These are phyloP conservation scores for Lodderomyces metapsilosis DNA, from an alignment of 1,139 yeast genomes.

Conservation along the genomic window DNA sequence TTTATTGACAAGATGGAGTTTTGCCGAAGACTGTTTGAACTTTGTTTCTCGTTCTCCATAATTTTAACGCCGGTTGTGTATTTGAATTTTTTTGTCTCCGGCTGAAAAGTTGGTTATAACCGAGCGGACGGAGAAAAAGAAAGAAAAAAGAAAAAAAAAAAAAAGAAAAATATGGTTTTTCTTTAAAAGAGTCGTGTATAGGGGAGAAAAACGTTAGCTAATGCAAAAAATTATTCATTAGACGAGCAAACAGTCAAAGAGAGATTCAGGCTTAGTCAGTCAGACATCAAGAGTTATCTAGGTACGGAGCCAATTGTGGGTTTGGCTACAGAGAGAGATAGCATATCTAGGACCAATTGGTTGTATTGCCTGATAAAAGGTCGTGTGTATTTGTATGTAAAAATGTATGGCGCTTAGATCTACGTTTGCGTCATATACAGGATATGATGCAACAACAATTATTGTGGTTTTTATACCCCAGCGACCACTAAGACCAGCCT, in stretches of 20 bases:
- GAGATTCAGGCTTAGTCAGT: too few relatives aligned
- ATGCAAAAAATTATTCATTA: too few relatives aligned
- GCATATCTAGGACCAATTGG: too few relatives aligned
- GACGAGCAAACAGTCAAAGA: too few relatives aligned
- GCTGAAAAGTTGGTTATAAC: background rate
- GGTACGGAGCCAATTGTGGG: too few relatives aligned
- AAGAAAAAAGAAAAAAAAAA: too few relatives aligned
- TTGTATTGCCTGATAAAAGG: background rate
- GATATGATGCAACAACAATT: background rate
- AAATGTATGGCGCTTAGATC: background rate
- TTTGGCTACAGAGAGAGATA: too few relatives aligned
- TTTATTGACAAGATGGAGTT: too few relatives aligned
- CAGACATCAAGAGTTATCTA: too few relatives aligned
- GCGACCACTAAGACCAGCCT: background rate
- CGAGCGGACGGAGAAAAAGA: background rate
- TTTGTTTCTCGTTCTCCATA: too few relatives aligned
- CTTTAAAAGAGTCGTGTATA: background rate
- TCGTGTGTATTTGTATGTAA: background rate
- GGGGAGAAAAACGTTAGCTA: background rate
- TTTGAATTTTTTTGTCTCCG: background rate
- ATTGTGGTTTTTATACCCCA: background rate
- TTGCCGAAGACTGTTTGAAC: too few relatives aligned
- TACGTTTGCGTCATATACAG: background rate
- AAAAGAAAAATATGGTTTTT: background rate
- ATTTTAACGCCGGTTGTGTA: background rate